These are phyloP conservation scores for Fomitopsis pulvina DNA, from an alignment of 768 basidiomycete genomes.

Conservation along the genomic window DNA sequence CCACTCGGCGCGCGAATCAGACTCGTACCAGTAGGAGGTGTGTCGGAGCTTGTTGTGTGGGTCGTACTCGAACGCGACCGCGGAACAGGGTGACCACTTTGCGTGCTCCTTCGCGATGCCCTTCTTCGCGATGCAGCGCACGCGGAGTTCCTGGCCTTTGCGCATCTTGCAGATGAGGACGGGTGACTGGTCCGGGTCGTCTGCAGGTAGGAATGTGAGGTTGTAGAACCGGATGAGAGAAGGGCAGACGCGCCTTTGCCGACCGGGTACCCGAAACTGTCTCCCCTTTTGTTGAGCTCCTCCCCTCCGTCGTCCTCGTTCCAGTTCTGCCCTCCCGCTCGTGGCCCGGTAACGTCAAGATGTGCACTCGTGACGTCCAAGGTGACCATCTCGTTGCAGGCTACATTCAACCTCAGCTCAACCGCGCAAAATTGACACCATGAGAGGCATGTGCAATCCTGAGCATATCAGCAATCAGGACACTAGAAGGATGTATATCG, in stretches of 20 bases:
- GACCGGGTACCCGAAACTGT: slow-evolving; percentile 75
- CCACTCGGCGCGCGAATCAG: slow-evolving; percentile 80
- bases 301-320: slow-evolving; percentile 49
- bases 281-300: slow-evolving; percentile 66
- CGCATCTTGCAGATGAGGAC: slow-evolving; percentile 88
- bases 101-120: slow-evolving; percentile 98
- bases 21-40: slow-evolving; percentile 93
- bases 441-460: slow-evolving; percentile 91
- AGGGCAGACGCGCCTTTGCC: slow-evolving; percentile 61
- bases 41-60: slow-evolving; percentile 96
- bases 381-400: slow-evolving; percentile 57
- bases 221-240: slow-evolving; percentile 1
- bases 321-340: slow-evolving; percentile 10
- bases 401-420: slow-evolving; percentile 67
- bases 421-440: slow-evolving; percentile 87
- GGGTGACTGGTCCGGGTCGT: slow-evolving; percentile 54
- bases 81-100: slow-evolving; percentile 97
- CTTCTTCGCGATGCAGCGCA: slow-evolving; percentile 90
- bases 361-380: slow-evolving; percentile 86
- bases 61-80: slow-evolving; percentile 95
- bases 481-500: neutral
- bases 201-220: slow-evolving; percentile 28
- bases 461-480: neutral
- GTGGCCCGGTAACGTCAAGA: slow-evolving; percentile 45
- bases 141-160: slow-evolving; percentile 85